These are phyloP conservation scores for Craspedostauros australis DNA, from an alignment of 108 stramenopile species.

Conservation along the genomic window DNA sequence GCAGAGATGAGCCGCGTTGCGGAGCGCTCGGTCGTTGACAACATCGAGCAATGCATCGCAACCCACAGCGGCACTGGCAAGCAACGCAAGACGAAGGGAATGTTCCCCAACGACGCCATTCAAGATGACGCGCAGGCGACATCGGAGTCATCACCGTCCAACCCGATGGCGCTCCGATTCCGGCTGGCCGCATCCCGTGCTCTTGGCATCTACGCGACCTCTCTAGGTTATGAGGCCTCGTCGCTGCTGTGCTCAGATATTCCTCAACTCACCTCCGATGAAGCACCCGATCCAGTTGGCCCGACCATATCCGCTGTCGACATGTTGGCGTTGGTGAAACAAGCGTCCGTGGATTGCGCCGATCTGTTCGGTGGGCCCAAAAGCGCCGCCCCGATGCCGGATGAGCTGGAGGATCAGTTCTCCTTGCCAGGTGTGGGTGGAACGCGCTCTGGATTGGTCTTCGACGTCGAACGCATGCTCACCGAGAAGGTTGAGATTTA, in stretches of 20 bases:
- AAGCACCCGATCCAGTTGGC: slow-evolving; percentile 33
- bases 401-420: slow-evolving; percentile 52
- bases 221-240: slow-evolving; percentile 56
- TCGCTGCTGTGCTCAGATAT: slow-evolving; percentile 16
- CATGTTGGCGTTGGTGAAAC: slow-evolving; percentile 50
- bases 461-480: slow-evolving; percentile 88
- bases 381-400: slow-evolving; percentile 55
- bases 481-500: slow-evolving; percentile 57
- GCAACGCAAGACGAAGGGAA: not conserved
- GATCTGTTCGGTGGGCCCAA: slow-evolving; percentile 61
- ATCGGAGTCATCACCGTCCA: slow-evolving; percentile 30
- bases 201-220: slow-evolving; percentile 52
- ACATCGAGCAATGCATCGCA: slow-evolving; percentile 68
- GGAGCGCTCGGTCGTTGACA: slow-evolving; percentile 55
- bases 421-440: slow-evolving; percentile 22
- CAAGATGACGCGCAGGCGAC: slow-evolving; percentile 25
- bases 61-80: slow-evolving; percentile 39
- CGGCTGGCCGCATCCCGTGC: slow-evolving; percentile 64
- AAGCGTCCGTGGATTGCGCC: slow-evolving; percentile 58
- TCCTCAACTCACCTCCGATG: slow-evolving; percentile 17
- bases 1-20: slow-evolving; percentile 78
- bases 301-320: slow-evolving; percentile 42
- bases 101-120: slow-evolving; percentile 13
- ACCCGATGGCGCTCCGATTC: slow-evolving; percentile 50
- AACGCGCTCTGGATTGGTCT: slow-evolving; percentile 42